Conservation (phyloP, 768 basidiomycete genomes). For the Omphalotus guepiniiformis region DNA sequence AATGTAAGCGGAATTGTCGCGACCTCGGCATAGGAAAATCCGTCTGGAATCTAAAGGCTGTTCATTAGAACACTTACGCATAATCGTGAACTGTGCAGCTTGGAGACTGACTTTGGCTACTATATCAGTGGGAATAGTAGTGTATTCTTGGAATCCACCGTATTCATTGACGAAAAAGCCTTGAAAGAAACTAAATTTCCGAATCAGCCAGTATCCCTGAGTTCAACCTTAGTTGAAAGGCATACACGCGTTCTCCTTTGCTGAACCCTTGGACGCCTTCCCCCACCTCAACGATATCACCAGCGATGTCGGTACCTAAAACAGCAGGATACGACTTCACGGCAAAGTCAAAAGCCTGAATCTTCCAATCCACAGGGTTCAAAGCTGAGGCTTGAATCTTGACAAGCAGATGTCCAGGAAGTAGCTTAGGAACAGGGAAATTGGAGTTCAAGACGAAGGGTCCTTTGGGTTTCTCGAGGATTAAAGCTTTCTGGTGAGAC, state of each 20-base stretch:
- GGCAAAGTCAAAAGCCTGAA: constrained; percentile 36
- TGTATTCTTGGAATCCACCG: constrained; percentile 43
- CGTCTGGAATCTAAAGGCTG: constrained; percentile 41
- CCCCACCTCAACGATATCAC: constrained; percentile 47
- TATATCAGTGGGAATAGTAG: constrained; percentile 34
- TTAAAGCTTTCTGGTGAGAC: constrained; percentile 5
- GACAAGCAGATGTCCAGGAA: constrained; percentile 6
- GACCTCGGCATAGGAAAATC: constrained; percentile 44
- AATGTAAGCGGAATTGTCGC: constrained; percentile 45
- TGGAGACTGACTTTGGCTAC: constrained; percentile 35
- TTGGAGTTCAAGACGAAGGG: neutral
- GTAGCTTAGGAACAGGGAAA: neutral
- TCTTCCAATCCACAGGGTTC: constrained; percentile 11
- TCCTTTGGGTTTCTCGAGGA: constrained; percentile 4
- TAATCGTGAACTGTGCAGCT: too few species aligned
- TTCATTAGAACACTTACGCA: constrained; percentile 43
- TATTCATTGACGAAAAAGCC: constrained; percentile 33
- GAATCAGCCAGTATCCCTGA: neutral
- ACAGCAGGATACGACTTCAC: constrained; percentile 41
- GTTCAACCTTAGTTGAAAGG: neutral
- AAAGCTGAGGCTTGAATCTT: constrained; percentile 1
- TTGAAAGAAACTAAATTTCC: constrained; percentile 33
- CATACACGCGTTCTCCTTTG: constrained; percentile 52
- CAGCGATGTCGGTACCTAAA: constrained; percentile 47
- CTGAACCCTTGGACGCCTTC: constrained; percentile 46